Evolutionary conservation across 176 grass and related monocot genomes (phyloP).

Genomic region (Ananas comosus): DNA sequence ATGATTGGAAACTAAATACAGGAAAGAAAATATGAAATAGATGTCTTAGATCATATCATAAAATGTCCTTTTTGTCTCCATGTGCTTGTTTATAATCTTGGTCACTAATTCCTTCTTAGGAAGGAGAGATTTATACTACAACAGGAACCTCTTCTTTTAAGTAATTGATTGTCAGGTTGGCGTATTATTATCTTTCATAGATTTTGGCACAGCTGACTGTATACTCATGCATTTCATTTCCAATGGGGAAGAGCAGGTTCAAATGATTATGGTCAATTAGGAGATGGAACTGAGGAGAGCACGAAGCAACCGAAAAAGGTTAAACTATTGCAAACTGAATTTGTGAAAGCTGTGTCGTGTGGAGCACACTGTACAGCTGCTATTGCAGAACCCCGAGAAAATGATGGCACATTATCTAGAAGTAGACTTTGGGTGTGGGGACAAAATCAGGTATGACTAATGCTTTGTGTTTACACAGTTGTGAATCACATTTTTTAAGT

Average conservation of each 20-base stretch:
- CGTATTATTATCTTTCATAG: neutral
- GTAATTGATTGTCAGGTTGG: too few relatives aligned
- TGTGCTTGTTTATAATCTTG: too few relatives aligned
- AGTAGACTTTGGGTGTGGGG: slow-evolving; percentile 90
- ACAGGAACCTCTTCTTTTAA: too few relatives aligned
- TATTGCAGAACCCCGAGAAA: slow-evolving; percentile 73
- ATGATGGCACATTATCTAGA: slow-evolving; percentile 57
- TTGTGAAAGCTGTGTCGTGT: slow-evolving; percentile 90
- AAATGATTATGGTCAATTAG: slow-evolving; percentile 94
- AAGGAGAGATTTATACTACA: too few relatives aligned
- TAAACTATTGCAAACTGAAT: slow-evolving; percentile 55
- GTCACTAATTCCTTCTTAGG: too few relatives aligned
- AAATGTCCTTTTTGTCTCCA: too few relatives aligned
- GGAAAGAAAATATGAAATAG: too few relatives aligned
- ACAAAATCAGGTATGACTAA: slow-evolving; percentile 75
- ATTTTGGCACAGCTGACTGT: neutral
- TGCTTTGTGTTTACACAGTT: neutral
- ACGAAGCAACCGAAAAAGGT: slow-evolving; percentile 64
- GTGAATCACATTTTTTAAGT: neutral
- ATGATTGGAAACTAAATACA: too few relatives aligned
- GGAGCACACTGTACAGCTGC: slow-evolving; percentile 96
- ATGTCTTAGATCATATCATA: too few relatives aligned
- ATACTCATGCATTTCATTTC: too few relatives aligned
- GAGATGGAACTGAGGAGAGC: slow-evolving; percentile 87
- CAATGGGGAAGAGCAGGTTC: slow-evolving; percentile 34